Evolutionary conservation across 2,329 filamentous ascomycete genomes (phyloP), one percentile per base, ranked within the genome.

Genomic region (Alternaria alternata): DNA sequence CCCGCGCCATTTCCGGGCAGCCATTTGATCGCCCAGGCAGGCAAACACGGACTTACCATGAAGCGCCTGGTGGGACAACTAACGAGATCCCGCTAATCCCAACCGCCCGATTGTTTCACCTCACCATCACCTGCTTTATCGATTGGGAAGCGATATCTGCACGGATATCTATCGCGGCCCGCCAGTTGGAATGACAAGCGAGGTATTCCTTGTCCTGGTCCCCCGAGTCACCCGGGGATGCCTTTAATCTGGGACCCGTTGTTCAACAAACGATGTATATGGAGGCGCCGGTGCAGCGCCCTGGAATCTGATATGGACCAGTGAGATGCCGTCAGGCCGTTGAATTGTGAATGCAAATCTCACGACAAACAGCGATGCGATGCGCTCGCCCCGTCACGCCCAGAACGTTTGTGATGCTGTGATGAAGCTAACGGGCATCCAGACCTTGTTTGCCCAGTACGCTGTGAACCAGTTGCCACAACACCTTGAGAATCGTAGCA

Each of bases 71-170:
- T 65, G 51, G 52, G 59, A 67, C 64, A 57, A 56, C 64, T 48
- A 65, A 65, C 36, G 41, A 48, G 47, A 32, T 18, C 32, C 39
- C 39, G 36, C 47, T 51, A 49, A 57, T 46, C 49, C 46, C 61
- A 67, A 36, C 61, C 57, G 63, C 65, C 61, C 62, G 53, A 57
- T 56, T 61, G 66, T 70, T 72, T 70, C 68, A 72, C 58, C 39
- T 42, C 32, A 26, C 44, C 55, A 61, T 48, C 41, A 48, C 41
- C 51, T 47, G 52, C 59, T 55, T 53, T 63, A 53, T 68, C 59
- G 61, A 72, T 72, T 69, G 66, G 67, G 47, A 47, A 43, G 47
- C 49, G 44, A 51, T 62, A 63, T 51, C 38, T 57, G 61, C 58
- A 59, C 47, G 56, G 66, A 51, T 49, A 64, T 43, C 54, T 58